Evolutionary conservation across 2,329 filamentous ascomycete species (phyloP).

Genomic region (Gaeumannomyces sp.): DNA sequence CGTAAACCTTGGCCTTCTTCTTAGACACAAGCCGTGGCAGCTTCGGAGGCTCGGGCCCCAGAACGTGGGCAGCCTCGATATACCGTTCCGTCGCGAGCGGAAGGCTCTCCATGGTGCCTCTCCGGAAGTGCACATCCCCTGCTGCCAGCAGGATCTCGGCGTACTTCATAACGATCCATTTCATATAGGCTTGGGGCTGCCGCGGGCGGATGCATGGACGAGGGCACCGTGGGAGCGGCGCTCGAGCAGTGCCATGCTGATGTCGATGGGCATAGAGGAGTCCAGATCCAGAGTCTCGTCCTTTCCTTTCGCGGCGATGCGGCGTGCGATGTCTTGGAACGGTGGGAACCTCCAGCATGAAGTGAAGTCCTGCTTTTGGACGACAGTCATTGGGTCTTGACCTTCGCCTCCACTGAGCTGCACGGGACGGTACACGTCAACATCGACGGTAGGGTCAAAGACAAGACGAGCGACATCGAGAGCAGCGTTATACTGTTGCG

Average conservation of each 20-base stretch:
- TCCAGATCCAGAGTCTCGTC: too few relatives aligned
- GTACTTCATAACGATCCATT: conserved; percentile 26
- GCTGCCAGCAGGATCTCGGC: conserved; percentile 20
- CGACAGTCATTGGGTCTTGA: too few relatives aligned
- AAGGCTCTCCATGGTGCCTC: background rate
- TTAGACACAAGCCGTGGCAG: background rate
- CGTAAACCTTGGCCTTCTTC: background rate
- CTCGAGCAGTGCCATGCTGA: too few relatives aligned
- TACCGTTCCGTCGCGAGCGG: conserved; percentile 2
- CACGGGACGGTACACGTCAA: background rate
- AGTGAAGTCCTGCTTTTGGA: too few relatives aligned
- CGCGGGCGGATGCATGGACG: background rate
- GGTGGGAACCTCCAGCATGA: too few relatives aligned
- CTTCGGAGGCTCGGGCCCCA: background rate
- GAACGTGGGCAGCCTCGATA: conserved; percentile 14
- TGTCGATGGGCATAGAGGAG: too few relatives aligned
- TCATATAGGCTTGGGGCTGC: conserved; percentile 23
- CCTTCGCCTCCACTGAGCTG: too few relatives aligned
- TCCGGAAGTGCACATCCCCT: background rate
- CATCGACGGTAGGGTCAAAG: conserved; percentile 19
- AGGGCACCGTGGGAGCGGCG: too few relatives aligned
- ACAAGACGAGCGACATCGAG: conserved; percentile 16
- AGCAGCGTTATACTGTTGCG: conserved; percentile 21
- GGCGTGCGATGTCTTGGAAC: too few relatives aligned
- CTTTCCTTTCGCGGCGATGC: too few relatives aligned